Conservation (phyloP, 2,329 filamentous ascomycete genomes). For the Clonostachys solani region DNA sequence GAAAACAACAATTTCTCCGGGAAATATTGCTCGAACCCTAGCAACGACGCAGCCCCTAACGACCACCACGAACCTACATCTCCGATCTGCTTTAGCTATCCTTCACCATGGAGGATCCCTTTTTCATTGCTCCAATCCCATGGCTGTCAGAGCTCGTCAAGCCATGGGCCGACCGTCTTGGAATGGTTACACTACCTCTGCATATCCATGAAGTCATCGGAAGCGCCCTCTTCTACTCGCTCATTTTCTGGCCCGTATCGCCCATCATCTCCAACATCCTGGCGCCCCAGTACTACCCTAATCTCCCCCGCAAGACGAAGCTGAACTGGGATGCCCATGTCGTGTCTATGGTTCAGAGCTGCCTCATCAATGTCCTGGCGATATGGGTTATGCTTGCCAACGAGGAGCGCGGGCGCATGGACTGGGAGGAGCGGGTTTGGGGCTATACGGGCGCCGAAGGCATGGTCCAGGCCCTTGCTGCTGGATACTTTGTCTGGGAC, state of each 20-base stretch:
- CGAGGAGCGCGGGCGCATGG: slow-evolving; percentile 62
- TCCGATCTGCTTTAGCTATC: too few relatives aligned
- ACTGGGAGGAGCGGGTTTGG: slow-evolving; percentile 66
- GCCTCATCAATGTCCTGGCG: slow-evolving; percentile 67
- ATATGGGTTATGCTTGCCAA: slow-evolving; percentile 69
- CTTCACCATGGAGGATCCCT: slow-evolving; percentile 64
- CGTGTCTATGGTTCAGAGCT: slow-evolving; percentile 76
- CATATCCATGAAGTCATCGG: slow-evolving; percentile 75
- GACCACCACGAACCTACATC: too few relatives aligned
- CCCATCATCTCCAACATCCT: slow-evolving; percentile 60
- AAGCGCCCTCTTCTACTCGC: slow-evolving; percentile 63
- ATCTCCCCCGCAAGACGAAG: slow-evolving; percentile 56
- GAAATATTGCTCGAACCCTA: too few relatives aligned
- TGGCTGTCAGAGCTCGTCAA: slow-evolving; percentile 51
- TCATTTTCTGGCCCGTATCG: slow-evolving; percentile 62
- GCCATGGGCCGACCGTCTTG: slow-evolving; percentile 59
- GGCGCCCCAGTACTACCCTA: slow-evolving; percentile 60
- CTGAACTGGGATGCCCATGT: slow-evolving; percentile 86
- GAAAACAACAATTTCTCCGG: too few relatives aligned
- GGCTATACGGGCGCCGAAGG: slow-evolving; percentile 71
- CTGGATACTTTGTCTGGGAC: slow-evolving; percentile 85
- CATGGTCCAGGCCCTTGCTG: slow-evolving; percentile 71
- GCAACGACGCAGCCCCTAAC: too few relatives aligned
- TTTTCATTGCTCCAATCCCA: slow-evolving; percentile 59
- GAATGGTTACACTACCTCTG: slow-evolving; percentile 63